phyloP scores from a whole-genome alignment of 805 yeast genomes.

The Ogataea saltuana region DNA sequence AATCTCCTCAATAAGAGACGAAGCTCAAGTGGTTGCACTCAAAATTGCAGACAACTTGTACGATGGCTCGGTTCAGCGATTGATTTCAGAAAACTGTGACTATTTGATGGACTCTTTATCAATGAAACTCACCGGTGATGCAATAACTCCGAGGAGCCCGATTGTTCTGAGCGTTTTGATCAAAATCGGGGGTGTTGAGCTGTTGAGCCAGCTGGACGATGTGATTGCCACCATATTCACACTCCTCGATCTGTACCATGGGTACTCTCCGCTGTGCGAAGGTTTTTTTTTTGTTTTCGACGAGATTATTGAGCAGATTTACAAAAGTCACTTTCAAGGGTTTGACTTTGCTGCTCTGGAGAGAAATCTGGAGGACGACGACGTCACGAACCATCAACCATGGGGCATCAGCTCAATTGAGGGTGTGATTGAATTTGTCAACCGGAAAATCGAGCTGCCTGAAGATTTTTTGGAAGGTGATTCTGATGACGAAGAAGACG shows the following conservation, averaged over 20 bases:
- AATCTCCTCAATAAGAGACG: slow-evolving; percentile 44
- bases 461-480: slow-evolving; percentile 11
- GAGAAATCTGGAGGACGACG: slow-evolving; percentile 23
- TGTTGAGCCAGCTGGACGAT: slow-evolving; percentile 69
- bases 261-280: slow-evolving; percentile 68
- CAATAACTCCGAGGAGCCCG: slow-evolving; percentile 72
- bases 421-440: slow-evolving; percentile 47
- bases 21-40: slow-evolving; percentile 53
- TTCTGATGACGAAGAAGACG: slow-evolving; percentile 19
- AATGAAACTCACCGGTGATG: slow-evolving; percentile 62
- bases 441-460: slow-evolving; percentile 35
- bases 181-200: slow-evolving; percentile 64
- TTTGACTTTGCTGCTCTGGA: slow-evolving; percentile 29
- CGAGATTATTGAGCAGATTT: slow-evolving; percentile 53
- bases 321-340: slow-evolving; percentile 36
- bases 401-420: slow-evolving; percentile 58
- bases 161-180: slow-evolving; percentile 69
- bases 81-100: slow-evolving; percentile 72
- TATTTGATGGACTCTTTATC: slow-evolving; percentile 82
- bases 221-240: slow-evolving; percentile 68
- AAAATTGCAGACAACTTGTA: slow-evolving; percentile 55
- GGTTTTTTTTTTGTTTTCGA: slow-evolving; percentile 74
- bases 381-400: slow-evolving; percentile 41
- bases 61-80: slow-evolving; percentile 51
- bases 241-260: slow-evolving; percentile 81